Base-by-base conservation (phyloP, 257 asterid species). In the Nicotiana paniculata region DNA sequence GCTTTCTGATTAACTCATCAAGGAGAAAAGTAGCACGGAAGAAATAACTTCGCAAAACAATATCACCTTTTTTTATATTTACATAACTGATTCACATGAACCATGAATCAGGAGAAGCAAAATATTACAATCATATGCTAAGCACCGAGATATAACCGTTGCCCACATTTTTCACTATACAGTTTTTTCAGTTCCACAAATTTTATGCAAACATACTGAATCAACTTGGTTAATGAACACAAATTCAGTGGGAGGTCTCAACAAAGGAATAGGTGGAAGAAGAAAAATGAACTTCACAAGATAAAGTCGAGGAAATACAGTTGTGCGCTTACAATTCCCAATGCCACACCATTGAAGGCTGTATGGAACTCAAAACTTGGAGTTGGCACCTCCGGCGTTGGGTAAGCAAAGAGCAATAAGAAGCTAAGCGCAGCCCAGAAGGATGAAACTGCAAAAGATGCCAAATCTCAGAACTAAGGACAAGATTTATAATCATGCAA, bases 361-460 rank as follows among this genome's bases (percentile, higher is more conserved):
- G 97, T 91, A 86, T 95, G 95, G 83, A 84, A 96, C 90, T 96
- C 99, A 68, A 90, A 94, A 89, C 99, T 94, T 67, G 98, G 99
- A 33, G 98, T 96, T 26, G 97, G 91, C 82, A 87, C 59, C 86
- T 93, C 97, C 28, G 98, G 99, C n/a, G 94, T 93, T 30, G 99
- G 99, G 85, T 96, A 94, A 74, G 99, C 99, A 86, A 96, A 96
- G 87, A 96, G 92, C 87, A 96, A 85, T 87, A 94, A 86, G 88
- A 96, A 90, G 92, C 97, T 90, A 82, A 96, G 89, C 33, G 88
- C 90, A 9, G 91, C 87, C 98, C 99, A 96, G 87, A 93, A 94
- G 64, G 97, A 86, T 46, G 96, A 81, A 89, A 96, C 99, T 96
- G 98, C 85, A 90, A 82, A 58, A 88, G 53, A 63, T 81, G 4